Conservation (phyloP, 352 stramenopile species). For the Phytophthora hybrid region DNA sequence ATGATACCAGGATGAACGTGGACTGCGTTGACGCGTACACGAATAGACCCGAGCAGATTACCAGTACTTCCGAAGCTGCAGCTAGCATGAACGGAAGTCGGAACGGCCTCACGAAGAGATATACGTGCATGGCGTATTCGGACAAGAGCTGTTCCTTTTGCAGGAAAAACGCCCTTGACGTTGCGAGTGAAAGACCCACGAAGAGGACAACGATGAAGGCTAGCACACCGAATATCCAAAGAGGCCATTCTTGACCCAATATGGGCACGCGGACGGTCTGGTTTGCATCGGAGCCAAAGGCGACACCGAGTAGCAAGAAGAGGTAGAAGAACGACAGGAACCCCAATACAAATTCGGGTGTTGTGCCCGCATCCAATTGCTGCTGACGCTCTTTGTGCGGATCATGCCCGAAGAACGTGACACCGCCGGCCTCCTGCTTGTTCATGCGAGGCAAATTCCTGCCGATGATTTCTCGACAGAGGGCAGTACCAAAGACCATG, state of each 20-base stretch:
- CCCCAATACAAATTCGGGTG: conserved; percentile 83
- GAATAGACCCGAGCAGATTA: conserved; percentile 86
- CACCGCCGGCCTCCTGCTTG: conserved; percentile 79
- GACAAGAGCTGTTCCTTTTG: conserved; percentile 81
- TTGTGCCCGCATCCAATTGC: conserved; percentile 81
- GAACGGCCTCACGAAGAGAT: conserved; percentile 69
- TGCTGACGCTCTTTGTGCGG: conserved; percentile 57
- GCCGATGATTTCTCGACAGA: conserved; percentile 86
- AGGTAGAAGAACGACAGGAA: conserved; percentile 90
- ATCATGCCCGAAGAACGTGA: conserved; percentile 89
- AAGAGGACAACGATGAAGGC: conserved; percentile 88
- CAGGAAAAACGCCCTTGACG: conserved; percentile 83
- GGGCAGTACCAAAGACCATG: conserved; percentile 79
- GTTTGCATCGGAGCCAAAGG: conserved; percentile 68
- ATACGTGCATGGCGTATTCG: conserved; percentile 80
- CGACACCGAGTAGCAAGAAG: conserved; percentile 81
- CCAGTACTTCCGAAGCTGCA: conserved; percentile 76
- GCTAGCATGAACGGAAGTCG: conserved; percentile 85
- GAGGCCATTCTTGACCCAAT: conserved; percentile 71
- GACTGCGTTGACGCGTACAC: conserved; percentile 81
- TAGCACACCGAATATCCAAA: conserved; percentile 90
- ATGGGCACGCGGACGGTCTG: conserved; percentile 61
- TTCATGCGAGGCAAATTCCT: conserved; percentile 85
- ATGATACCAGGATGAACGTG: conserved; percentile 82
- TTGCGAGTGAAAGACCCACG: conserved; percentile 73